These are phyloP conservation scores for Aspergillus incahuasiensis DNA, from an alignment of 495 filamentous ascomycete species.

Conservation along the genomic window DNA sequence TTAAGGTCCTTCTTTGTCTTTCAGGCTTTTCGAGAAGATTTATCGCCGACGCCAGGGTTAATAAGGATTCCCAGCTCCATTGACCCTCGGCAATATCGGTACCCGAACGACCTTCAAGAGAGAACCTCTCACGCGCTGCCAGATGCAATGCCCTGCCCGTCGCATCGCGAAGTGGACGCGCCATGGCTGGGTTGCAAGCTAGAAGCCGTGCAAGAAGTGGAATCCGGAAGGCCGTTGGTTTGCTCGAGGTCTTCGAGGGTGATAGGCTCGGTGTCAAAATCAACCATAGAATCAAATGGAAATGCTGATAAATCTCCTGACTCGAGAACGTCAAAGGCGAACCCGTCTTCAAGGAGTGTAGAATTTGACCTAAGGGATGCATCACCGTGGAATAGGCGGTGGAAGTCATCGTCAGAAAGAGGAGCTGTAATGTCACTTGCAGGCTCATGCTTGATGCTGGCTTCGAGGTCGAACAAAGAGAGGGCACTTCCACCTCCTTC, in stretches of 20 bases:
- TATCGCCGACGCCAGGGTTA: conserved; percentile 45
- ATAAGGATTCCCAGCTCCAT: conserved; percentile 43
- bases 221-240: conserved; percentile 51
- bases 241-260: conserved; percentile 44
- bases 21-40: conserved; percentile 38
- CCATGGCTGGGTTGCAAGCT: conserved; percentile 85
- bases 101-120: conserved; percentile 26
- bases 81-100: conserved; percentile 29
- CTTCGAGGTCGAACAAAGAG: conserved; percentile 50
- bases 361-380: conserved; percentile 64
- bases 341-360: conserved; percentile 71
- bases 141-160: conserved; percentile 81
- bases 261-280: conserved; percentile 65
- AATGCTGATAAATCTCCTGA: conserved; percentile 54
- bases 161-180: conserved; percentile 88
- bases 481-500: conserved; percentile 51
- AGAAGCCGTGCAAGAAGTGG: conserved; percentile 52
- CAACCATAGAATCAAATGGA: conserved; percentile 82
- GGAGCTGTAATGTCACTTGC: conserved; percentile 47
- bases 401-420: conserved; percentile 64
- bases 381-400: conserved; percentile 66
- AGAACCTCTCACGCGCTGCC: conserved; percentile 43
- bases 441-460: conserved; percentile 40
- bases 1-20: conserved; percentile 28
- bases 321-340: conserved; percentile 63